A percentile compares a stretch with the other conserved stretches of the same genome.
Conservation (phyloP, 2,329 filamentous ascomycete species). For the Simplicillium aogashimaense region DNA sequence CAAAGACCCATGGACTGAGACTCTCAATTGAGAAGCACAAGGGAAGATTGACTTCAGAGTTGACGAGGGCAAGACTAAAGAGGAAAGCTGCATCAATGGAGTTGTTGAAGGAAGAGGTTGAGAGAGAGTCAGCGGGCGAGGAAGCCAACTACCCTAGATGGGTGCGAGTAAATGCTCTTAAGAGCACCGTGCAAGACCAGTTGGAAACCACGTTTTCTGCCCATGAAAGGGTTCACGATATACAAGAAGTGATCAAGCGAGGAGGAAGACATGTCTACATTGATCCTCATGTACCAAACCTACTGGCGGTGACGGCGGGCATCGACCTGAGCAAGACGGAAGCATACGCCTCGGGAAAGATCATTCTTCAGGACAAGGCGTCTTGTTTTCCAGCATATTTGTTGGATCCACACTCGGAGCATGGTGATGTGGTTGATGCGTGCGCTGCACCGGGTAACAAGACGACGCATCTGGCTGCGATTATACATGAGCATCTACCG, state of each 20-base stretch:
- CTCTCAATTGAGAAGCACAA: constrained; percentile 72
- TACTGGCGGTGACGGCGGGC: constrained; percentile 67
- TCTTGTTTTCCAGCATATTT: constrained; percentile 94
- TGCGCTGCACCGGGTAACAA: constrained; percentile 97
- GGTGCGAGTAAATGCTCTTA: constrained; percentile 78
- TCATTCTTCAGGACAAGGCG: constrained; percentile 93
- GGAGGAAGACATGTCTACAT: constrained; percentile 49
- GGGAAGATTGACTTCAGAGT: constrained; percentile 68
- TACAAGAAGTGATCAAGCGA: constrained; percentile 44
- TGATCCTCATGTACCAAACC: constrained; percentile 74
- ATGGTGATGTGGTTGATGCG: constrained; percentile 79
- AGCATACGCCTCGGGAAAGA: constrained; percentile 64
- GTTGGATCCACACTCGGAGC: constrained; percentile 54
- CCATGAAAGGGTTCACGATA: constrained; percentile 44
- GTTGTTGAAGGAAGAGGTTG: constrained; percentile 50
- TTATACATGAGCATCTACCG: constrained; percentile 41
- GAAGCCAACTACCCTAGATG: constrained; percentile 68
- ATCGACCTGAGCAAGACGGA: constrained; percentile 62
- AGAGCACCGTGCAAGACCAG: constrained; percentile 60
- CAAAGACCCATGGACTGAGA: constrained; percentile 67
- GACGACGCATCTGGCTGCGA: constrained; percentile 82
- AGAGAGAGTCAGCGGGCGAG: constrained; percentile 35
- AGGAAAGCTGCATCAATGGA: constrained; percentile 60
- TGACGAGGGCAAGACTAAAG: constrained; percentile 68
- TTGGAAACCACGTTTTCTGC: constrained; percentile 63